Evolutionary conservation across 441 rosid genomes (phyloP), one percentile per base, ranked within the genome.

Genomic region (Omphalea diandra): DNA sequence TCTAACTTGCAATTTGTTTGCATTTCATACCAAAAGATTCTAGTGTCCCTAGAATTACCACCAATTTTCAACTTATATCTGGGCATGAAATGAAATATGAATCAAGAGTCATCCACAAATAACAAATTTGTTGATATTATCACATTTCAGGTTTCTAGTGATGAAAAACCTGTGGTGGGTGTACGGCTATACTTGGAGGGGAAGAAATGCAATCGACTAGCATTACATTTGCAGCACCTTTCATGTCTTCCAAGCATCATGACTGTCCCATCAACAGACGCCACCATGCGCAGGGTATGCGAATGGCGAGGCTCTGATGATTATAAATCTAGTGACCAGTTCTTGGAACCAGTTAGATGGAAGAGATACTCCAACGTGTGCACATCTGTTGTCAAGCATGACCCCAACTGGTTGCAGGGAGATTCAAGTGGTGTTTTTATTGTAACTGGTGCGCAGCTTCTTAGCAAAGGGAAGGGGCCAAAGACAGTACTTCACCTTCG

Each of bases 321-420:
- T 50, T 81, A 75, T 32, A 67, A 70, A 27, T 69, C 65, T 15
- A 72, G 65, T 17, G 82, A 83, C 36, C 88, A 85, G 57, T 88
- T 75, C 75, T 59, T 86, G 67, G 99, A 93, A 87, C 88, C 85
- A 80, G 89, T 95, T 63, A 79, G 89, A 80, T 95, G 98, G 99
- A 95, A 88, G 82, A 84, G 90, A 81, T 95, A 87, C 76, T 88
- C 98, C 26, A 97, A 89, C 56, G 89, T 93, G 60, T 95, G 99
- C 81, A 93, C 97, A 6, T 88, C 90, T 54, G 85, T 67, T 18
- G 86, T 88, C 22, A 79, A 63, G 79, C 81, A 88, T 46, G 85
- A 88, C 72, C 81, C 88, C 7, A 75, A 72, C 46, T 88, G 93
- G 93, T 87, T 96, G 0, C 82, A 88, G 15, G 97, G 89, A 70